Conservation (phyloP, 805 yeast species). For the Cyberlindnera maclurae region DNA sequence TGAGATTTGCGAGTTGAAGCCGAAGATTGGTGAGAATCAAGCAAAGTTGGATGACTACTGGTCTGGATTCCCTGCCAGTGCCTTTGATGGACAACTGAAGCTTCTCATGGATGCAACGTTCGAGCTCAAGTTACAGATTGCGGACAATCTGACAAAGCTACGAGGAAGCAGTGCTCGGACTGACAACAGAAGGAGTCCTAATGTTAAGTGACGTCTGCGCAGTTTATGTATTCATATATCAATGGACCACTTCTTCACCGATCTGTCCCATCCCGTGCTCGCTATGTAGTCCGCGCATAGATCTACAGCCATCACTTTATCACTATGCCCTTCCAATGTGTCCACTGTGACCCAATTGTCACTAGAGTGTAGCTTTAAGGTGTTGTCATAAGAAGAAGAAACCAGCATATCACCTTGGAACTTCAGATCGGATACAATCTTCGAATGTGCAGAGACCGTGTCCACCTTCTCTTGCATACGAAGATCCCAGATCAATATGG, state of each 20-base stretch:
- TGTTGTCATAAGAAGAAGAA: constrained; percentile 67
- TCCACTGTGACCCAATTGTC: constrained; percentile 62
- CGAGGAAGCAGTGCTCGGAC: constrained; percentile 14
- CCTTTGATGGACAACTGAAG: constrained; percentile 12
- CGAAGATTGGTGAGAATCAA: constrained; percentile 8
- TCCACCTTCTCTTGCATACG: constrained; percentile 39
- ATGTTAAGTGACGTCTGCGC: constrained; percentile 3
- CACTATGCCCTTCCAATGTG: constrained; percentile 50
- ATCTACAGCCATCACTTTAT: constrained; percentile 69
- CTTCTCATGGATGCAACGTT: constrained; percentile 7
- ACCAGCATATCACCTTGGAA: constrained; percentile 40
- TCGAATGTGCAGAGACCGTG: constrained; percentile 69
- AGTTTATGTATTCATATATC: too few species aligned
- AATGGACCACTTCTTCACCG: constrained; percentile 38
- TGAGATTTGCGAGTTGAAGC: constrained; percentile 22
- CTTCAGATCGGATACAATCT: constrained; percentile 58
- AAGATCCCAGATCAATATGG: constrained; percentile 81
- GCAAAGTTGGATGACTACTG: constrained; percentile 14
- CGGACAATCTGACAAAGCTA: constrained; percentile 16
- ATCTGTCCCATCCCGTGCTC: constrained; percentile 15
- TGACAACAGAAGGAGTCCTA: constrained; percentile 18
- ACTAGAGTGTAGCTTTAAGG: constrained; percentile 53
- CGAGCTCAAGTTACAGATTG: constrained; percentile 12
- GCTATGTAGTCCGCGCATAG: constrained; percentile 36
- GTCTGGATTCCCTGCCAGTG: constrained; percentile 10